phyloP scores from a whole-genome alignment of 352 stramenopile species.

The Globisporangium ultimum region DNA sequence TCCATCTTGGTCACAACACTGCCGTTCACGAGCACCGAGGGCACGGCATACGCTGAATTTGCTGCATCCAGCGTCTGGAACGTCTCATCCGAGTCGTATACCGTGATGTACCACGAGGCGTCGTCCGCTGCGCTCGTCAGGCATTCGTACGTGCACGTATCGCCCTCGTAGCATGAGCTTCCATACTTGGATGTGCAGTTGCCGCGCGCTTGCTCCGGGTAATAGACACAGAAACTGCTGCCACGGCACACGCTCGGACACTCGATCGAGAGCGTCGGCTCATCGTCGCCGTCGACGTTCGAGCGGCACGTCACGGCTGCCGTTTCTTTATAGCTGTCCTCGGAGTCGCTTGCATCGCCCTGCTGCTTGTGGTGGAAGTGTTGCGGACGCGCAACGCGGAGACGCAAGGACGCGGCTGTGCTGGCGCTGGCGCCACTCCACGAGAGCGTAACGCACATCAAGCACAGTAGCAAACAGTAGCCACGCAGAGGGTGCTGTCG shows the following conservation, averaged over 20 bases:
- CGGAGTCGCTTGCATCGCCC: too few relatives aligned
- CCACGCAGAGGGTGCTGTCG: too few relatives aligned
- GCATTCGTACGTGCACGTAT: conserved; percentile 7
- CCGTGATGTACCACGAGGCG: conserved; percentile 3
- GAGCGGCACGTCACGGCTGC: too few relatives aligned
- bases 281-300: too few relatives aligned
- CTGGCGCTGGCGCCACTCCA: too few relatives aligned
- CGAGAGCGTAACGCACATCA: too few relatives aligned
- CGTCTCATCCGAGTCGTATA: conserved; percentile 1
- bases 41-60: not conserved
- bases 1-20: conserved; percentile 5
- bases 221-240: conserved; percentile 4
- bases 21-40: conserved; percentile 4
- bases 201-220: not conserved
- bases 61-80: not conserved
- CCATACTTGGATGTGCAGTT: conserved; percentile 4
- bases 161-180: conserved; percentile 3
- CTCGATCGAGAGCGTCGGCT: conserved; percentile 1
- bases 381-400: too few relatives aligned
- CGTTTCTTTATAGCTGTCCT: too few relatives aligned
- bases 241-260: conserved; percentile 2
- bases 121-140: not conserved
- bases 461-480: too few relatives aligned
- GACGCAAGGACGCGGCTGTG: too few relatives aligned
- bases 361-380: too few relatives aligned